Evolutionary conservation across 257 asterid genomes (phyloP).

Genomic region (Fraxinus excelsior): DNA sequence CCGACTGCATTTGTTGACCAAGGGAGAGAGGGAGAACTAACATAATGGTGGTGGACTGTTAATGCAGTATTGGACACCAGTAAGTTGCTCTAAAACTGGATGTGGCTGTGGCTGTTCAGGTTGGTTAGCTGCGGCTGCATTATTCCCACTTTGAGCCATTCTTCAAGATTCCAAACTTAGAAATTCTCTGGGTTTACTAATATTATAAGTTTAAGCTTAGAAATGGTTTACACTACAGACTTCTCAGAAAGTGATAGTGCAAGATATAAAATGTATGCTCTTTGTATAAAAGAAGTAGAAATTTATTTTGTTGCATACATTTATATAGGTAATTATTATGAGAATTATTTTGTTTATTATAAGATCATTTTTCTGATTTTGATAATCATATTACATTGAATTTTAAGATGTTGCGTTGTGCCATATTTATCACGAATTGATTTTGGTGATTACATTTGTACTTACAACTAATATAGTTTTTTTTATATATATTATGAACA

Average conservation of each 20-base stretch:
- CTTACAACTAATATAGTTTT: too few species aligned
- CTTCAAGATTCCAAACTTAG: slow-evolving; percentile 12
- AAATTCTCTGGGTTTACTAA: not conserved
- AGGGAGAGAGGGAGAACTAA: not conserved
- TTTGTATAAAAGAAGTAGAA: not conserved
- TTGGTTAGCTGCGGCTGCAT: slow-evolving; percentile 17
- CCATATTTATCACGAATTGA: not conserved
- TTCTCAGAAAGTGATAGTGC: not conserved
- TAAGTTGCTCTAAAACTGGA: slow-evolving; percentile 11
- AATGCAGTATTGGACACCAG: not conserved
- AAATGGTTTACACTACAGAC: not conserved
- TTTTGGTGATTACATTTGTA: too few species aligned
- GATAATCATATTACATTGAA: not conserved
- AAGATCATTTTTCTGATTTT: not conserved
- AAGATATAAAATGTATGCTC: not conserved
- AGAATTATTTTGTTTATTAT: not conserved
- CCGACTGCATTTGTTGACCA: not conserved
- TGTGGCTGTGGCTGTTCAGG: slow-evolving; percentile 44
- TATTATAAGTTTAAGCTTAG: not conserved
- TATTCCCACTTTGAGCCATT: slow-evolving; percentile 29
- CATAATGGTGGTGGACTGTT: not conserved
- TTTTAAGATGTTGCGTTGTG: not conserved
- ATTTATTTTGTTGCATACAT: not conserved
- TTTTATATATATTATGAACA: too few species aligned
- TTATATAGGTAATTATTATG: not conserved